Base-by-base conservation (phyloP, 805 yeast species). In the Candida michaelii region DNA sequence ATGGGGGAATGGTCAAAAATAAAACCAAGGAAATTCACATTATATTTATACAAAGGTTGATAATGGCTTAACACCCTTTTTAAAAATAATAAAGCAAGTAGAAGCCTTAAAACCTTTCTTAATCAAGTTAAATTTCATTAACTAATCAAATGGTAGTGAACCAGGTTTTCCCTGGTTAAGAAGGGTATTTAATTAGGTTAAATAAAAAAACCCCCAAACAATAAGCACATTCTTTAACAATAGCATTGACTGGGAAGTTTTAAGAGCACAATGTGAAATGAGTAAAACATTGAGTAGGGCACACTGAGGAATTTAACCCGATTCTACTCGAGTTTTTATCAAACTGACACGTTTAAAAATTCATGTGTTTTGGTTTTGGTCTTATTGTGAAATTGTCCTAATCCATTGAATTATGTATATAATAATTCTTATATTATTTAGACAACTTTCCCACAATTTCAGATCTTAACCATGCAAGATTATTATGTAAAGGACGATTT, bases 191-290 rank as follows among this genome's bases (percentile, higher is more conserved):
- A 34, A 21, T 11, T 34, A 21, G 37, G 37, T 34, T 34, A 34
- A 34, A 34, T 34, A 31, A 31, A 31, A n/a, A 31, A 31, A 31
- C 35, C 35, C 35, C 35, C 35, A 18, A 31, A 31, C 35, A 31
- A 31, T 31, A n/a, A 4, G 7, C 15, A 2, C 25, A 12, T 12
- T 18, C 15, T 11, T 11, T 17, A 31, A 31, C 35, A 31, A 31
- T 31, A 31, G 35, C 24, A 17, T 18, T 31, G 35, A 18, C 35
- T 31, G 7, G 25, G 25, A 31, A 31, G 35, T 11, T 31, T 31
- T 31, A 31, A 31, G 25, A 31, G 35, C 8, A 31, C 35, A 31
- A 31, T 31, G 35, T 19, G 25, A n/a, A 17, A 31, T 18, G 25
- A 4, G 15, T 17, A 18, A 31, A 18, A 10, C 9, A 10, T 31